Evolutionary conservation across 371 early-diverging fungal genomes (phyloP).

Genomic region (Lichtheimia ramosa): DNA sequence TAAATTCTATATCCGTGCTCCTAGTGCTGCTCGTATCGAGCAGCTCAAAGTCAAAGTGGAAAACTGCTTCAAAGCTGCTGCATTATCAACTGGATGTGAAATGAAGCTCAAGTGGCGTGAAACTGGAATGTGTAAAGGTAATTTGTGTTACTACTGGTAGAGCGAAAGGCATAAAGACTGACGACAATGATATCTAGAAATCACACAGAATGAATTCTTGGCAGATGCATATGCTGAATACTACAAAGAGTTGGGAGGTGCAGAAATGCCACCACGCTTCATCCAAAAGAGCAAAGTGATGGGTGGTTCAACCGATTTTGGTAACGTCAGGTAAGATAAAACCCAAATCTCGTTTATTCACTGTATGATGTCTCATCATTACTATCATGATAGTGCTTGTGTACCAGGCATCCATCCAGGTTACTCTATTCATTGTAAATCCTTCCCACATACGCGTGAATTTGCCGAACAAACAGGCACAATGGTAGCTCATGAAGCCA

Average conservation of each 20-base stretch:
- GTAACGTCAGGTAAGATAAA: conserved; percentile 39
- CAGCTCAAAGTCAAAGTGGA: conserved; percentile 49
- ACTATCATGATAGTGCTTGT: conserved; percentile 57
- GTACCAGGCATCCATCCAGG: conserved; percentile 42
- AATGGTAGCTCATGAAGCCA: conserved; percentile 54
- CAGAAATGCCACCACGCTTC: background rate
- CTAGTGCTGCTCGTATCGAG: conserved; percentile 41
- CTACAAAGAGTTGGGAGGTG: conserved; percentile 1
- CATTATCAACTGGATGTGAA: conserved; percentile 68
- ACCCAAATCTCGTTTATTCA: conserved; percentile 7
- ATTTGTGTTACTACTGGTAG: background rate
- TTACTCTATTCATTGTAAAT: conserved; percentile 31
- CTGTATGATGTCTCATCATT: conserved; percentile 55
- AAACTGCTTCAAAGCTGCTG: conserved; percentile 65
- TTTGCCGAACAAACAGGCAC: conserved; percentile 65
- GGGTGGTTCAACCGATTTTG: conserved; percentile 52
- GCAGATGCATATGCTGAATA: conserved; percentile 1
- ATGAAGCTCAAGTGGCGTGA: conserved; percentile 50
- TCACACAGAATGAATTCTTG: background rate
- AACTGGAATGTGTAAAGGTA: conserved; percentile 32
- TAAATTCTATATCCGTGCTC: conserved; percentile 56
- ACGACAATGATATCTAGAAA: conserved; percentile 30
- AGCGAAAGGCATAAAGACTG: conserved; percentile 34
- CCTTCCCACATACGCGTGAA: conserved; percentile 63
- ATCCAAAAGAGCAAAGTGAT: background rate